Evolutionary conservation across 257 asterid species (phyloP).

Genomic region (Scutellaria minor): DNA sequence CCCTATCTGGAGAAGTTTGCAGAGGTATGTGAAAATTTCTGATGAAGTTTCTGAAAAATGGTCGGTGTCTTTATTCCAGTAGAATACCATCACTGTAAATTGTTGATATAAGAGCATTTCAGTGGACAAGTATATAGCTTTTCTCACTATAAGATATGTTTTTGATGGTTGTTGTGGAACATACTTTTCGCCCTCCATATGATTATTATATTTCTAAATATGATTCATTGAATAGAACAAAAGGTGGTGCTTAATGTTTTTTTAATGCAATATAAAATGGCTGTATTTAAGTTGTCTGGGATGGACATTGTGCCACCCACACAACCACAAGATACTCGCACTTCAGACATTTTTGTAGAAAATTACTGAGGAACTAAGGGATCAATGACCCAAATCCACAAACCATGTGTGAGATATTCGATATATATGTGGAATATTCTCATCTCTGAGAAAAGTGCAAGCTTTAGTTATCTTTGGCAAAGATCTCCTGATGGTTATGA

Average conservation of each 20-base stretch:
- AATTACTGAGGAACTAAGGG: too few species aligned
- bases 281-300: not conserved
- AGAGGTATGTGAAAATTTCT: conserved; percentile 53
- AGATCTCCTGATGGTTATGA: not conserved
- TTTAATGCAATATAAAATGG: not conserved
- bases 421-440: not conserved
- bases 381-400: not conserved
- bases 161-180: not conserved
- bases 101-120: conserved; percentile 5
- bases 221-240: not conserved
- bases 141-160: not conserved
- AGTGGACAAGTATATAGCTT: not conserved
- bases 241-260: not conserved
- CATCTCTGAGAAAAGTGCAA: not conserved
- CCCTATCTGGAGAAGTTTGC: conserved; percentile 93
- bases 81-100: not conserved
- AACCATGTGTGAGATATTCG: not conserved
- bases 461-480: not conserved
- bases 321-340: not conserved
- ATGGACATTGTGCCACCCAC: not conserved
- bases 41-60: not conserved
- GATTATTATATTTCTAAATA: not conserved
- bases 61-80: not conserved
- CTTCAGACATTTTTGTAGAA: not conserved
- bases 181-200: not conserved